Conservation (phyloP, 306 rosid genomes). For the Lupinus albus region DNA sequence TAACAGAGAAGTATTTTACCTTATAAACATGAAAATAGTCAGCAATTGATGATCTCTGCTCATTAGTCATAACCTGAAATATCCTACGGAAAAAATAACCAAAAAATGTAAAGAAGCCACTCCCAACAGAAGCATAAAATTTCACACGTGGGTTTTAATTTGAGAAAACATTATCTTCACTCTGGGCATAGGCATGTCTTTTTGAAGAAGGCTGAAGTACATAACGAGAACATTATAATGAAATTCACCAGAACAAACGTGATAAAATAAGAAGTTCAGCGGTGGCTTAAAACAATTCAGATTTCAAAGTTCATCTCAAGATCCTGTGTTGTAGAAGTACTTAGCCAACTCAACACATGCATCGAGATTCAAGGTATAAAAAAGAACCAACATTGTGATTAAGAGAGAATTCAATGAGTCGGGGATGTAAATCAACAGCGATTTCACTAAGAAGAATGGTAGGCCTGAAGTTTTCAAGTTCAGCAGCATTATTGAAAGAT, state of each 20-base stretch:
- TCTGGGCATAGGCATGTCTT: constrained; percentile 78
- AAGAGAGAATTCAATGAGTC: background rate
- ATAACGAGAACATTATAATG: background rate
- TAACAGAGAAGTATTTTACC: constrained; percentile 39
- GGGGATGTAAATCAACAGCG: background rate
- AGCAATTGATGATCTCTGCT: constrained; percentile 66
- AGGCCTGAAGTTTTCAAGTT: constrained; percentile 61
- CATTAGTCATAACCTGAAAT: constrained; percentile 80
- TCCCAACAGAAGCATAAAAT: background rate
- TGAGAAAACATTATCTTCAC: constrained; percentile 67
- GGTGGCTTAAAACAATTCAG: background rate
- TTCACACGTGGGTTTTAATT: background rate
- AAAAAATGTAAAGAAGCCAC: constrained; percentile 19
- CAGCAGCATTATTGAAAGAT: constrained; percentile 61
- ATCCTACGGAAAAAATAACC: constrained; percentile 56
- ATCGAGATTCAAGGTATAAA: background rate
- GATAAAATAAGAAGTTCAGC: background rate
- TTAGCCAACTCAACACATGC: background rate
- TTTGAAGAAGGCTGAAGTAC: constrained; percentile 77
- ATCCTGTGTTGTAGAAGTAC: background rate
- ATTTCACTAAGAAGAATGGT: background rate
- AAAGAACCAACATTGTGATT: background rate
- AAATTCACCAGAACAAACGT: background rate
- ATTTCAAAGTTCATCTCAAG: background rate
- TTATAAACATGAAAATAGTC: constrained; percentile 70